A percentile compares a stretch with the other conserved stretches of the same genome.
Conservation (phyloP, 352 stramenopile genomes). For the Thalassiosira livingstoniorum region DNA sequence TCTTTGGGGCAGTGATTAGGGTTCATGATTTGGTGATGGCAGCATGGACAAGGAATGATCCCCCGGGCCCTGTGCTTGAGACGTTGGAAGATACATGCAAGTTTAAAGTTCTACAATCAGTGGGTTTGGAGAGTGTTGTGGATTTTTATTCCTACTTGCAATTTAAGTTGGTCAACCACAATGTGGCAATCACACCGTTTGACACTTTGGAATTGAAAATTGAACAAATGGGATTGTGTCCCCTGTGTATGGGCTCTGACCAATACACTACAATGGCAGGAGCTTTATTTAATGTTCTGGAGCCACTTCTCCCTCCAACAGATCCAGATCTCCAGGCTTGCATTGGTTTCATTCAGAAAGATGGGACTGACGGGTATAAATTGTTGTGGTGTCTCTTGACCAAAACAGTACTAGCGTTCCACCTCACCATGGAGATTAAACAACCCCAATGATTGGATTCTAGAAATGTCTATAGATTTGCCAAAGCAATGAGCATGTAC, state of each 20-base stretch:
- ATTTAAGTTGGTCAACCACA: background rate
- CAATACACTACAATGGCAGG: background rate
- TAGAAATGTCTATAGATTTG: background rate
- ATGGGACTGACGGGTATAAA: background rate
- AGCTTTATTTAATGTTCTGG: background rate
- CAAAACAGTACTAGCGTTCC: background rate
- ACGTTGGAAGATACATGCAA: no score
- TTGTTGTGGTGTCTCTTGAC: background rate
- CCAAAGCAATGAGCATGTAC: no score
- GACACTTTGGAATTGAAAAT: no score
- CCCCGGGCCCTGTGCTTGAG: no score
- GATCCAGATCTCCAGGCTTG: background rate
- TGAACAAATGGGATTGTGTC: background rate
- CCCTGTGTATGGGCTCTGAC: background rate
- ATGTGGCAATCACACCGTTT: background rate
- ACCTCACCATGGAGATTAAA: background rate
- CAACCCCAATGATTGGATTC: background rate
- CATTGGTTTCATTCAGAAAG: background rate
- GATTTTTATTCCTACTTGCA: background rate
- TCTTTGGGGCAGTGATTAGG: no score
- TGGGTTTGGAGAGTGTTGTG: background rate
- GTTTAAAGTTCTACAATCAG: no score
- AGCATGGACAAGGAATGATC: no score
- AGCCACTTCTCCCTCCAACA: background rate
- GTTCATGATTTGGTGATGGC: no score